Conservation (phyloP, 2,329 filamentous ascomycete genomes). For the Sporothrix inflata region DNA sequence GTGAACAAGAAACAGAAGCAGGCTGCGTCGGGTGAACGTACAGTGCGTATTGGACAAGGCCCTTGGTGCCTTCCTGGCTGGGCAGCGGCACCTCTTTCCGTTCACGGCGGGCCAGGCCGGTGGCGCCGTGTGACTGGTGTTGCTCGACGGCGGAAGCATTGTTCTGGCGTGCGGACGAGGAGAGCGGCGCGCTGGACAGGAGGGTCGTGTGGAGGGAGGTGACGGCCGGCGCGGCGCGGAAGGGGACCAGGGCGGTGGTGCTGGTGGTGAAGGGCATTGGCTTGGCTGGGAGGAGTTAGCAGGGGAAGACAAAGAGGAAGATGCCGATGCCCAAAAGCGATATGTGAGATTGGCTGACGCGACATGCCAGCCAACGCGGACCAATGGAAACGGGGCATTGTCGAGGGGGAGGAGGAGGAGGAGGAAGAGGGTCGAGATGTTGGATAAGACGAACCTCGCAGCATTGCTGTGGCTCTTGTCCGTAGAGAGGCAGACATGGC, state of each 20-base stretch:
- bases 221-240: constrained; percentile 55
- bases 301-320: neutral
- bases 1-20: neutral
- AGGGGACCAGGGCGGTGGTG: constrained; percentile 60
- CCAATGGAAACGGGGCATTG: neutral
- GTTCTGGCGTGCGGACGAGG: constrained; percentile 65
- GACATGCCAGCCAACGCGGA: neutral
- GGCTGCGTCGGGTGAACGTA: constrained; percentile 58
- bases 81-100: constrained; percentile 75
- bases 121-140: constrained; percentile 48
- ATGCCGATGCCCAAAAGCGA: neutral
- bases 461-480: constrained; percentile 56
- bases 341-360: neutral
- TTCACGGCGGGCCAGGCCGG: constrained; percentile 56
- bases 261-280: constrained; percentile 48
- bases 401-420: neutral
- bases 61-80: constrained; percentile 79
- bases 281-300: constrained; percentile 56
- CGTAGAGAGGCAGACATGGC: constrained; percentile 55
- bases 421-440: neutral
- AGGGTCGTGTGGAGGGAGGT: constrained; percentile 54
- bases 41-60: constrained; percentile 83
- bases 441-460: constrained; percentile 50
- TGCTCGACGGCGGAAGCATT: constrained; percentile 57
- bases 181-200: constrained; percentile 62